Base-by-base conservation (phyloP, 2,329 filamentous ascomycete species). In the Colletotrichum abscissum region DNA sequence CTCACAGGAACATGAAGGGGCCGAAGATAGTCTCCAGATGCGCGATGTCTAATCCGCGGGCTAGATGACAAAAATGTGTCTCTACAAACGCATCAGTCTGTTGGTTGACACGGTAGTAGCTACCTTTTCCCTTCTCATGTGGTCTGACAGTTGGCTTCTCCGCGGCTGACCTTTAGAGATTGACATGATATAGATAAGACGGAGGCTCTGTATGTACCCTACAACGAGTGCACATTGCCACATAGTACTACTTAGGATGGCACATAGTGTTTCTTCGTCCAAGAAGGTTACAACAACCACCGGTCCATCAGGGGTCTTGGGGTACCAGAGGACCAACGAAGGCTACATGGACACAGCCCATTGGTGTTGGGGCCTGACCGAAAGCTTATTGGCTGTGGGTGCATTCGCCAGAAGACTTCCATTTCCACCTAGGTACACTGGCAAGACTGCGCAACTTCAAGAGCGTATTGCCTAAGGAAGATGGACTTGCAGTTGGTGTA, bases 281-380 rank as follows among this genome's bases (percentile, higher is more conserved):
- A 26, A 69, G 63, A 26, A 69, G 58, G 52, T 26, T 52, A 42
- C 14, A 28, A 63, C 42, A 54, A 63, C 58, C 33, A 22, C 42
- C 19, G 19, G 42, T 49, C n/a, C 30, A 54, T 19, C 42, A 49
- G 58, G 33, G 55, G 57, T 56, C 35, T 58, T 49, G n/a, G 22
- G 24, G 55, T 60, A 22, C 5, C 42, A 7, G 19, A 65, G 55
- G 67, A 65, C 67, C 70, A 60, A 73, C 42, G 70, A 73, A 35
- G 59, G 59, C 33, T 33, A 52, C 57, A 56, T 35, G 22, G 54
- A 38, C n/a, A 16, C 38, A 33, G 42, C 35, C 62, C 56, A 72
- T 55, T 68, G 52, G 63, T 42, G 52, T 72, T 35, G 3, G 24
- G n/a, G 24, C 4, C 42, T 38, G n/a, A 26, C 19, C 30, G 12